These are phyloP conservation scores for Dorcoceras hygrometricum DNA, from an alignment of 257 asterid genomes.

Conservation along the genomic window DNA sequence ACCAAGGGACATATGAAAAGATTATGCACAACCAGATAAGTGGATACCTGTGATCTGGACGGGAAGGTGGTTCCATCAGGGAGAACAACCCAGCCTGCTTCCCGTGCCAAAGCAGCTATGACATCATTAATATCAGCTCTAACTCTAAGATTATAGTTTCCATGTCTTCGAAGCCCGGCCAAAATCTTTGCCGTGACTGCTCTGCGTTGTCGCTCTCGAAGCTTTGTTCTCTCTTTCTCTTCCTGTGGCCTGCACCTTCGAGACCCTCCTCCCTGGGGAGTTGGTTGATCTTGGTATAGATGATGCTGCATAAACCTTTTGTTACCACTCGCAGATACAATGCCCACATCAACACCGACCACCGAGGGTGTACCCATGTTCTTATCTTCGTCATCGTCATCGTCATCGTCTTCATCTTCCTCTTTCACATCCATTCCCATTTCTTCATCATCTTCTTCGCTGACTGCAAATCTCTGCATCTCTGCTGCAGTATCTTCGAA, in stretches of 20 bases:
- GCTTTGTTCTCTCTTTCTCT: constrained; percentile 97
- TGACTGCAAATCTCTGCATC: constrained; percentile 69
- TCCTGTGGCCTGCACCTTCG: constrained; percentile 94
- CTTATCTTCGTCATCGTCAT: constrained; percentile 58
- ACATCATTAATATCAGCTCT: constrained; percentile 98
- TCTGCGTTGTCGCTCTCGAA: constrained; percentile 93
- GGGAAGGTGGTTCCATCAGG: constrained; percentile 99
- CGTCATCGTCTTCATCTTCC: constrained; percentile 78
- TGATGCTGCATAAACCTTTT: constrained; percentile 54
- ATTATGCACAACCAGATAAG: neutral
- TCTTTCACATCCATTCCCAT: constrained; percentile 95
- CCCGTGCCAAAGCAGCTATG: constrained; percentile 96
- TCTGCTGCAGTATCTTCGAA: constrained; percentile 48
- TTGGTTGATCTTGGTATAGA: constrained; percentile 70
- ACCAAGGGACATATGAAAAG: neutral
- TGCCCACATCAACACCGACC: constrained; percentile 56
- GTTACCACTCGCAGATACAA: constrained; percentile 45
- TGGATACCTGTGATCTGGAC: constrained; percentile 71
- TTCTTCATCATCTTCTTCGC: constrained; percentile 92
- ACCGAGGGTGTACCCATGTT: constrained; percentile 38
- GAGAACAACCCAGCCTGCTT: constrained; percentile 99
- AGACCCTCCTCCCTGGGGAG: constrained; percentile 71
- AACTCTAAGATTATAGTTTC: constrained; percentile 94
- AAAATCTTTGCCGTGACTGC: constrained; percentile 96
- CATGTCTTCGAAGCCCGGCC: constrained; percentile 97